phyloP scores from a whole-genome alignment of 2,329 filamentous ascomycete species.

The Tolypocladium ovalisporum region DNA sequence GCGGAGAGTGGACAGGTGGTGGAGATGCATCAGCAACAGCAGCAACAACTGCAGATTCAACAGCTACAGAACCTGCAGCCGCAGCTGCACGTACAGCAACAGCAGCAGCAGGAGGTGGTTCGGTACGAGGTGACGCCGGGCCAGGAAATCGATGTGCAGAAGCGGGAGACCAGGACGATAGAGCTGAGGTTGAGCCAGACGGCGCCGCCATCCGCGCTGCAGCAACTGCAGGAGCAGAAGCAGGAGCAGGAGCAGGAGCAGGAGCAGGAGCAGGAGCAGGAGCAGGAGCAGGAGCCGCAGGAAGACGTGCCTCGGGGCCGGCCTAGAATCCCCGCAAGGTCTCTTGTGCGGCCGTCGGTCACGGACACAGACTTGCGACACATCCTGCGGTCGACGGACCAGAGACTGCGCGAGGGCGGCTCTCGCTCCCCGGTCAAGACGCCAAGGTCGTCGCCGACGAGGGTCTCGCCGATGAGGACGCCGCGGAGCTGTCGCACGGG shows the following conservation, averaged over 20 bases:
- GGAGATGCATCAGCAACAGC: constrained; percentile 1
- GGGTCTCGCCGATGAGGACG: constrained; percentile 13
- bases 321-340: constrained; percentile 5
- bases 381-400: constrained; percentile 42
- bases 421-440: constrained; percentile 20
- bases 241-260: no score
- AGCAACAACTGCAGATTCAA: not conserved
- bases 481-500: constrained; percentile 1
- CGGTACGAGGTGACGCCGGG: not conserved
- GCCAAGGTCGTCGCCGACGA: constrained; percentile 6
- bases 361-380: constrained; percentile 38
- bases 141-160: constrained; percentile 7
- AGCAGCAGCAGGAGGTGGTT: constrained; percentile 1
- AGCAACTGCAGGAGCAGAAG: no score
- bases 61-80: constrained; percentile 1
- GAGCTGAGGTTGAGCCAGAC: constrained; percentile 12
- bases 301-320: constrained; percentile 5
- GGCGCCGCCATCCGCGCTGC: constrained; percentile 8
- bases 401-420: constrained; percentile 32
- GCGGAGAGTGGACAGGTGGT: constrained; percentile 11
- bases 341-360: constrained; percentile 11
- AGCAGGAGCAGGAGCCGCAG: no score
- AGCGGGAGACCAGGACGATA: constrained; percentile 2
- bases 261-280: no score
- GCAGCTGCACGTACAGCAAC: constrained; percentile 1